phyloP scores from a whole-genome alignment of 2,329 filamentous ascomycete species.

The Cryphonectria japonica region DNA sequence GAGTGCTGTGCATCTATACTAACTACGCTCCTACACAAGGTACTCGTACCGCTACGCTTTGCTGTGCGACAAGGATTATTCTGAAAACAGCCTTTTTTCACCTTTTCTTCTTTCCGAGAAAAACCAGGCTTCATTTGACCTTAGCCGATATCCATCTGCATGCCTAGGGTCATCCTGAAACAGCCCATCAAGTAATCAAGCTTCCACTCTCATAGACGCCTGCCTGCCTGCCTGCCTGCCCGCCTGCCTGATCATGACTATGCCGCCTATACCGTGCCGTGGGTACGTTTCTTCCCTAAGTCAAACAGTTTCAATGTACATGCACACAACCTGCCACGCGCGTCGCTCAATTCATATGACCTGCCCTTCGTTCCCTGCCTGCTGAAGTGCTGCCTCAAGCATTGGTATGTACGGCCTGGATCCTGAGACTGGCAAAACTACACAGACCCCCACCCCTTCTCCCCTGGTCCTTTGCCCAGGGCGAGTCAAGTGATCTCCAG shows the following conservation, averaged over 20 bases:
- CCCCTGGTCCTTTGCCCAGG: background rate
- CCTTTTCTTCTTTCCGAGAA: background rate
- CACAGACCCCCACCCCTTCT: background rate
- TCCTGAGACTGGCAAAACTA: background rate
- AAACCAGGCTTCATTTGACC: background rate
- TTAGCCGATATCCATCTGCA: conserved; percentile 20
- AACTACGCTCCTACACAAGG: background rate
- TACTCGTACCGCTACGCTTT: background rate
- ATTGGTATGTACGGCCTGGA: background rate
- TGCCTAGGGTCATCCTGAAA: conserved; percentile 17
- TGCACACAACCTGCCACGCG: conserved; percentile 2
- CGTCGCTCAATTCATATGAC: conserved; percentile 2
- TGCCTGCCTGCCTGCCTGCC: background rate
- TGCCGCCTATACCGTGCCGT: conserved; percentile 7
- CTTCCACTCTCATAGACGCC: conserved; percentile 16
- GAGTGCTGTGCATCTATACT: background rate
- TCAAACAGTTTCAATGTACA: conserved; percentile 4
- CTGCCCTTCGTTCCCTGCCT: background rate
- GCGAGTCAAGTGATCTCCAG: background rate
- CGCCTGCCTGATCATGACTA: conserved; percentile 24
- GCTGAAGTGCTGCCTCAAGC: conserved; percentile 4
- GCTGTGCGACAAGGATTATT: background rate
- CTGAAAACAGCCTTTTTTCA: background rate
- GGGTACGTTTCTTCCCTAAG: conserved; percentile 24
- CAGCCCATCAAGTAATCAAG: conserved; percentile 6